These are phyloP conservation scores for Entrophospora sp. DNA, from an alignment of 192 early-diverging fungal species.

Conservation along the genomic window DNA sequence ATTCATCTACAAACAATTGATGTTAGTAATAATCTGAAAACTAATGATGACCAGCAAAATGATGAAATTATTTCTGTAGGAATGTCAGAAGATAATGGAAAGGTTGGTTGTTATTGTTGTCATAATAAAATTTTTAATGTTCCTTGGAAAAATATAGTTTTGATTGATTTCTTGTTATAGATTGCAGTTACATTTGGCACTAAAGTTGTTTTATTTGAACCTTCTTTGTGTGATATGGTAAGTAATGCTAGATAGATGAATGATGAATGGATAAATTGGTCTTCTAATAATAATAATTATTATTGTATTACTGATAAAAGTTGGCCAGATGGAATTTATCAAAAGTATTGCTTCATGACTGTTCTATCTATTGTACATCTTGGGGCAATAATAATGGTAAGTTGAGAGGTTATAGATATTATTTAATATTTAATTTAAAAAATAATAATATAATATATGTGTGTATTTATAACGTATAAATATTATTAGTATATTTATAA, in stretches of 20 bases:
- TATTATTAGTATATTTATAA: too few relatives aligned
- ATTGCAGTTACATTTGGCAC: conserved; percentile 18
- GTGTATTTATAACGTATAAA: too few relatives aligned
- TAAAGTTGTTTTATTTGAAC: conserved; percentile 15
- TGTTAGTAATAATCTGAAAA: conserved; percentile 16
- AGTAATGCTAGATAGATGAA: too few relatives aligned
- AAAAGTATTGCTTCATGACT: conserved; percentile 13
- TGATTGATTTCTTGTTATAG: neutral
- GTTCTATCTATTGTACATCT: conserved; percentile 9
- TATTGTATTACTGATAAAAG: too few relatives aligned
- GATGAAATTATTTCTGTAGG: conserved; percentile 31
- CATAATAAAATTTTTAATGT: too few relatives aligned
- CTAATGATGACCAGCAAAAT: conserved; percentile 18
- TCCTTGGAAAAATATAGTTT: too few relatives aligned
- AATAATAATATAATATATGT: too few relatives aligned
- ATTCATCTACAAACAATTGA: conserved; percentile 34
- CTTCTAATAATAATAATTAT: too few relatives aligned
- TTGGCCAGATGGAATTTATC: neutral
- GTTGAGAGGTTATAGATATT: too few relatives aligned
- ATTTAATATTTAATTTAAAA: too few relatives aligned
- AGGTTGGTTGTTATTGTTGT: conserved; percentile 27
- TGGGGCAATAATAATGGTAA: conserved; percentile 8
- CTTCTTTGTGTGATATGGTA: too few relatives aligned
- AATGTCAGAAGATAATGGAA: conserved; percentile 30
- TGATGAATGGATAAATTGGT: too few relatives aligned